Percentiles rank a stretch among this genome's conserved stretches.
These are phyloP conservation scores for Mycena capillaripes DNA, from an alignment of 768 basidiomycete genomes.

Conservation along the genomic window DNA sequence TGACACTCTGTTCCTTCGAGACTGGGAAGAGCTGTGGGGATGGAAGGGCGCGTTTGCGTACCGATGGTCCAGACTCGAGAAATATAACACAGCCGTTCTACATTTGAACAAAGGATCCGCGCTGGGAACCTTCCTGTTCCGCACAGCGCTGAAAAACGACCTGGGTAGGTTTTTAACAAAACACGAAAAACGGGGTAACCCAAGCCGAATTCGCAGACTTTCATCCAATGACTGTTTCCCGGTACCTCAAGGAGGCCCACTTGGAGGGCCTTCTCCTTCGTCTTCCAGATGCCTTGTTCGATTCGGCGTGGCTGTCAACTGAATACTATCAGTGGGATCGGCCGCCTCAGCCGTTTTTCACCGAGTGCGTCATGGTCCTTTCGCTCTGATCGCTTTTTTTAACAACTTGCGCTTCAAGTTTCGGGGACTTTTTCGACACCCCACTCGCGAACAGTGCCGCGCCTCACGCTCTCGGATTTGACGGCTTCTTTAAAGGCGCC, in stretches of 20 bases:
- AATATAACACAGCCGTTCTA: constrained; percentile 97
- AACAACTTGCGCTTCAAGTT: constrained; percentile 59
- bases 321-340: constrained; percentile 93
- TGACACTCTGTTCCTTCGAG: constrained; percentile 94
- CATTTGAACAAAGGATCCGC: constrained; percentile 95
- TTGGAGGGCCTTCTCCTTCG: constrained; percentile 87
- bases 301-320: constrained; percentile 96
- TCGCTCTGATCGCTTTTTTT: not conserved
- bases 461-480: constrained; percentile 90
- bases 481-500: constrained; percentile 96
- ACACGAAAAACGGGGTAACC: not conserved
- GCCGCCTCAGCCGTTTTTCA: constrained; percentile 95
- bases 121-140: constrained; percentile 93
- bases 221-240: constrained; percentile 95
- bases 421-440: constrained; percentile 91
- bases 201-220: constrained; percentile 62
- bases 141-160: constrained; percentile 93
- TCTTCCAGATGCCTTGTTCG: constrained; percentile 95
- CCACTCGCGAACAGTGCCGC: constrained; percentile 81
- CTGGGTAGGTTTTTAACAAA: constrained; percentile 55
- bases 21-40: constrained; percentile 99
- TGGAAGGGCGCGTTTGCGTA: constrained; percentile 98
- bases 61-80: constrained; percentile 92
- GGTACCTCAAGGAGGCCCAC: constrained; percentile 91
- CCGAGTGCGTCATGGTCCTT: constrained; percentile 64